Evolutionary conservation across 805 yeast genomes (phyloP).

Genomic region (Candida bentonensis): DNA sequence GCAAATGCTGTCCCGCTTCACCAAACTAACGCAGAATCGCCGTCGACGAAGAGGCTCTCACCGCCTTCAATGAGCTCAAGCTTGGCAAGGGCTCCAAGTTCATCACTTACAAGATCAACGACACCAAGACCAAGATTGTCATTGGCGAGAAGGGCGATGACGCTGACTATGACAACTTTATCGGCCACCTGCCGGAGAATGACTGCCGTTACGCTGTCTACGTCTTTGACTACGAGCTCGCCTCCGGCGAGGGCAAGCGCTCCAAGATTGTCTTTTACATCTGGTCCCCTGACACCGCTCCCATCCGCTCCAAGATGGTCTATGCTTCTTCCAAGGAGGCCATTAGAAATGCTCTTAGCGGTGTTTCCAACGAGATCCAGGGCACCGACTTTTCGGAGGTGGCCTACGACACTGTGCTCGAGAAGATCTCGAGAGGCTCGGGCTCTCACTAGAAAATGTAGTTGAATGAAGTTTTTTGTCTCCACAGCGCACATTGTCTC

Average conservation of each 20-base stretch:
- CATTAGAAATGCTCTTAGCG: constrained; percentile 91
- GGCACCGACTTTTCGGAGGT: constrained; percentile 98
- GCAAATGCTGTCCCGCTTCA: background rate
- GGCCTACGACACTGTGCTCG: constrained; percentile 84
- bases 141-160: constrained; percentile 75
- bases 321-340: constrained; percentile 98
- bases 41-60: constrained; percentile 79
- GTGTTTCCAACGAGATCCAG: constrained; percentile 87
- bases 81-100: constrained; percentile 66
- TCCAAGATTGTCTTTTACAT: constrained; percentile 58
- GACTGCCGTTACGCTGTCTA: constrained; percentile 94
- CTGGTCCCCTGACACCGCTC: constrained; percentile 98
- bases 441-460: constrained; percentile 12
- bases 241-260: constrained; percentile 88
- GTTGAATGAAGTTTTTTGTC: background rate
- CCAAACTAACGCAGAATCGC: constrained; percentile 33
- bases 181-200: constrained; percentile 83
- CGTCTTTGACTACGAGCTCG: constrained; percentile 89
- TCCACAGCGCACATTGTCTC: too few species aligned
- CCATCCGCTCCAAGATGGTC: constrained; percentile 87
- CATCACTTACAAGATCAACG: constrained; percentile 69
- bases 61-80: constrained; percentile 91
- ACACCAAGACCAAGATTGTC: constrained; percentile 76
- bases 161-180: constrained; percentile 67
- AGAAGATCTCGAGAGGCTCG: constrained; percentile 74